These are phyloP conservation scores for Carex cristatella DNA, from an alignment of 176 grass and related monocot genomes.

Conservation along the genomic window DNA sequence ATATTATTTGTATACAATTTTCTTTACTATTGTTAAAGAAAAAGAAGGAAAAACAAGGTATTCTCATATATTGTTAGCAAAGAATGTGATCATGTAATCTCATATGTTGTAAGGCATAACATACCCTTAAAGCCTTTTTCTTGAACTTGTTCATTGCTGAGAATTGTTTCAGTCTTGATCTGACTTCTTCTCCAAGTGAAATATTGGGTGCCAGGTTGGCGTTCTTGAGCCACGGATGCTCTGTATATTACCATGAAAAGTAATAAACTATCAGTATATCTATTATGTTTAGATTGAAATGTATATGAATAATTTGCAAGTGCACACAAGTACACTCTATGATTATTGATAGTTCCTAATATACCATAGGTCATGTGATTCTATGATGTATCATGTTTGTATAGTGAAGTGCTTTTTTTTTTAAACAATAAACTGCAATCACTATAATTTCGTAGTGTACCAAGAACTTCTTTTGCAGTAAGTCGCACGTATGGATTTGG, in stretches of 20 bases:
- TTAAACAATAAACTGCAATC: conserved; percentile 11
- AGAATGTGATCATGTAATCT: neutral
- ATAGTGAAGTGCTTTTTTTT: neutral
- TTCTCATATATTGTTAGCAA: neutral
- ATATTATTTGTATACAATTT: neutral
- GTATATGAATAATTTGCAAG: neutral
- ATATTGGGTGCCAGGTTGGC: conserved; percentile 55
- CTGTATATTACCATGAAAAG: conserved; percentile 30
- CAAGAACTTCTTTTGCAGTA: conserved; percentile 57
- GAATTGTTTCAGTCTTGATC: conserved; percentile 72
- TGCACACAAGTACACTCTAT: neutral
- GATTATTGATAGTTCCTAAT: neutral
- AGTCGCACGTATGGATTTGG: conserved; percentile 49
- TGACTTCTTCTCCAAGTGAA: conserved; percentile 68
- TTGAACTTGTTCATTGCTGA: conserved; percentile 94
- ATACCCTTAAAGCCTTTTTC: conserved; percentile 80
- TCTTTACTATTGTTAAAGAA: neutral
- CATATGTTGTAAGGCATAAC: neutral
- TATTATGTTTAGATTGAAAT: neutral
- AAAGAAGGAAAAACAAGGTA: neutral
- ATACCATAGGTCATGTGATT: neutral
- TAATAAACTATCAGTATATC: conserved; percentile 11
- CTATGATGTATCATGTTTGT: neutral
- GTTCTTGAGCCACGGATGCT: conserved; percentile 84
- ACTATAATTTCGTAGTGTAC: conserved; percentile 26